Percentiles rank a stretch among this genome's conserved stretches.
Conservation (phyloP, 345 rosid genomes). For the Barbarea vulgaris region DNA sequence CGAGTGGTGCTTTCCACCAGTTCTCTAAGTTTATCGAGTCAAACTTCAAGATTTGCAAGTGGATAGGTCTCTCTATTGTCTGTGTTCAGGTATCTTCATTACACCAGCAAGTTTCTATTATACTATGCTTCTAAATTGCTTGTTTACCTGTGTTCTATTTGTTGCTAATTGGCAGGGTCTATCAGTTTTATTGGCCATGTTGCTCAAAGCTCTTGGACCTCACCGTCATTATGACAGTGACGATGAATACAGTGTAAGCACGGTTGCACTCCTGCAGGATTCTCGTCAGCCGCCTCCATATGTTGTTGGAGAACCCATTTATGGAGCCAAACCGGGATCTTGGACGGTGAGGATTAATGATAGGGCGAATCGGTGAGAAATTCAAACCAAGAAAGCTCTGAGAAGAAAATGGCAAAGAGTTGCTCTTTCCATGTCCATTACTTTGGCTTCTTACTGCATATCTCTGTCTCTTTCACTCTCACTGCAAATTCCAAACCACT, state of each 20-base stretch:
- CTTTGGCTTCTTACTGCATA: conserved; percentile 15
- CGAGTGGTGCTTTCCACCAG: conserved; percentile 65
- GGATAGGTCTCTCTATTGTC: conserved; percentile 79
- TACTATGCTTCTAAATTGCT: background rate
- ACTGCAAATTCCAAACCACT: background rate
- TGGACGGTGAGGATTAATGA: conserved; percentile 60
- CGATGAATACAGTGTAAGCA: conserved; percentile 62
- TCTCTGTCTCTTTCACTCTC: conserved; percentile 1
- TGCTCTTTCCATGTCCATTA: background rate
- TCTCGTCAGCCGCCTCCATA: conserved; percentile 57
- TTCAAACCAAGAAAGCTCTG: conserved; percentile 19
- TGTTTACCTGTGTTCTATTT: conserved; percentile 5
- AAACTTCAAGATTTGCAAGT: conserved; percentile 77
- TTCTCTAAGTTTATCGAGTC: conserved; percentile 68
- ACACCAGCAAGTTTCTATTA: background rate
- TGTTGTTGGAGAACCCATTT: conserved; percentile 66
- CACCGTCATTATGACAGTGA: conserved; percentile 70
- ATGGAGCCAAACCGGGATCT: conserved; percentile 55
- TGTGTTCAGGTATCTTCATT: conserved; percentile 59
- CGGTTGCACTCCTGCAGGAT: conserved; percentile 68
- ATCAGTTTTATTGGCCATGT: conserved; percentile 61
- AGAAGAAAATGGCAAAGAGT: background rate
- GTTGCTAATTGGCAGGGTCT: conserved; percentile 53
- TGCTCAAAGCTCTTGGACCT: conserved; percentile 79
- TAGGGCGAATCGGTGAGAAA: conserved; percentile 43